These are phyloP conservation scores for Incumbomyces lentus DNA, from an alignment of 2,329 filamentous ascomycete genomes.

Conservation along the genomic window DNA sequence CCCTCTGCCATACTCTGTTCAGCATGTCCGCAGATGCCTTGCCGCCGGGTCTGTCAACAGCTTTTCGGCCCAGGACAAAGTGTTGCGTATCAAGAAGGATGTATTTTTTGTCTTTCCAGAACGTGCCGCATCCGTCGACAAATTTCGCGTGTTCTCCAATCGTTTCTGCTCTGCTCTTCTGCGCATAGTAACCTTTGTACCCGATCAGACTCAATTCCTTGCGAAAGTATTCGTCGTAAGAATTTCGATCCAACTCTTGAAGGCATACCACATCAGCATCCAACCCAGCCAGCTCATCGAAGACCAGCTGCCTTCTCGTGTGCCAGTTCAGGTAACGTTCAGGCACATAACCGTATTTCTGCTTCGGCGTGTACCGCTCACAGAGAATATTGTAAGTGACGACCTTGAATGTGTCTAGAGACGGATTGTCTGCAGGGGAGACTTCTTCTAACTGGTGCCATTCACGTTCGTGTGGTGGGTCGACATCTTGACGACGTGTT, in stretches of 20 bases:
- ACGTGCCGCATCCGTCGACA: conserved; percentile 95
- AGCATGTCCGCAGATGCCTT: conserved; percentile 96
- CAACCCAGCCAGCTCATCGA: conserved; percentile 68
- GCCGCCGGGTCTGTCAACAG: conserved; percentile 91
- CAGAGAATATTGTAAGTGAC: conserved; percentile 94
- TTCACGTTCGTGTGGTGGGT: conserved; percentile 64
- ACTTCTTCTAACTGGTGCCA: conserved; percentile 62
- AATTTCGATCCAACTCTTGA: conserved; percentile 87
- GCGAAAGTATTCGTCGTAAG: conserved; percentile 82
- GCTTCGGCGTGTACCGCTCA: conserved; percentile 78
- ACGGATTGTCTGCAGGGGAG: conserved; percentile 40
- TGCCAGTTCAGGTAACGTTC: conserved; percentile 76
- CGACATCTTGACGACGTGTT: conserved; percentile 49
- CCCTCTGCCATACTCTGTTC: conserved; percentile 96
- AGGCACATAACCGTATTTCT: conserved; percentile 83
- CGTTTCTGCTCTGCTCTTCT: conserved; percentile 78
- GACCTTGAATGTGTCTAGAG: conserved; percentile 62
- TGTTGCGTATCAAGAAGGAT: conserved; percentile 88
- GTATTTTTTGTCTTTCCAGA: conserved; percentile 93
- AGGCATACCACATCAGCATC: conserved; percentile 85
- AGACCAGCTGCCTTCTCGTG: conserved; percentile 69
- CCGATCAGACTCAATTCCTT: conserved; percentile 75
- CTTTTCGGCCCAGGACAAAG: conserved; percentile 81
- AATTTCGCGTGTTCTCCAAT: conserved; percentile 80
- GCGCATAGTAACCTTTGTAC: conserved; percentile 91